Evolutionary conservation across 23 red algal genomes (phyloP), one percentile per base, ranked within the genome.

Genomic region (Rhodosorus marinus): DNA sequence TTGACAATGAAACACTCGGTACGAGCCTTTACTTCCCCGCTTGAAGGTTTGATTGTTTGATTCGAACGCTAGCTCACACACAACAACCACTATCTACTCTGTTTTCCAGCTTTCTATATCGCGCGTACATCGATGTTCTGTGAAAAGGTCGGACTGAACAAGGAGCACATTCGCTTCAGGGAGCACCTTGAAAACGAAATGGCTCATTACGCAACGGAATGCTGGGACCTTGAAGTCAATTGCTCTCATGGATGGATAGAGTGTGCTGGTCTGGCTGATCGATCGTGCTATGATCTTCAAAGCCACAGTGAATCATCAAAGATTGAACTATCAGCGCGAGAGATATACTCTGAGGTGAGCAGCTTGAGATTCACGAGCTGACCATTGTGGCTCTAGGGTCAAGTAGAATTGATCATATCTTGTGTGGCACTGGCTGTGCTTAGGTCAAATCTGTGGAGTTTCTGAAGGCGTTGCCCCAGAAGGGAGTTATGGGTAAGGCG

Each of bases 221-320:
- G 90, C 59, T 98, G 90, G 90, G 90, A 98, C 48, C 59, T 98
- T 27, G 90, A 98, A 64, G 76, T 98, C n/a, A 74, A 85, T 29
- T 75, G 64, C 24, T 65, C 62, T 2, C 81, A 98, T 49, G 64
- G 71, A 30, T 98, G 90, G 90, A 59, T 85, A 17, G 90, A 98
- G 64, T 98, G 90, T 67, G 90, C 78, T 4, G 90, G 90, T 9
- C 46, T 98, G 8, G 90, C 90, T 4, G 90, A 98, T 56, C 90
- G 90, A 8, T 63, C 77, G 2, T 75, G 71, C 24, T 98, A 53
- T 58, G 90, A 98, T 57, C 59, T 98, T 48, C 11, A 47, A 29
- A 76, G 63, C 40, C 90, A 98, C 51, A 72, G 65, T 20, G 57
- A 71, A 20, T 60, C 60, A 0, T 74, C 72, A 14, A 70, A 77